phyloP scores from a whole-genome alignment of 2,329 filamentous ascomycete species.

The Helminthosporium solani region DNA sequence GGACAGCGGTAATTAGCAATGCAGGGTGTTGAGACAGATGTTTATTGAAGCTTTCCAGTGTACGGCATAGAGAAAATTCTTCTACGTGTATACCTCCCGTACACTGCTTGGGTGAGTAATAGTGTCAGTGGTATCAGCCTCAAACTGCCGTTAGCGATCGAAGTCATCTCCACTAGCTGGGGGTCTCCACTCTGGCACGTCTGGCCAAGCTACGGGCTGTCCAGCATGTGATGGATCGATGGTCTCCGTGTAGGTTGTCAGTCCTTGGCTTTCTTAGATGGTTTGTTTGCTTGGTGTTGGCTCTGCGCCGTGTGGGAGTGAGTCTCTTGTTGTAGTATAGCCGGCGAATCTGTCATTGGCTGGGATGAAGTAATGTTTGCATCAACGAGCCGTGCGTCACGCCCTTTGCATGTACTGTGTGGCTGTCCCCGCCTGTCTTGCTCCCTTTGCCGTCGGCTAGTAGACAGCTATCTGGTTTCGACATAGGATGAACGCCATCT shows the following conservation, averaged over 20 bases:
- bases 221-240: neutral
- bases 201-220: neutral
- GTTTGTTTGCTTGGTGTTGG: neutral
- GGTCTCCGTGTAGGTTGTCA: neutral
- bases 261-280: neutral
- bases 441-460: neutral
- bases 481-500: neutral
- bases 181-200: no score
- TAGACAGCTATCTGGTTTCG: neutral
- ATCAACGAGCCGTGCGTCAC: neutral
- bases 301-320: neutral
- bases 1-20: neutral
- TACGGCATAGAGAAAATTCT: neutral
- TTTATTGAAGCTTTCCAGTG: neutral
- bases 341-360: neutral
- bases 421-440: neutral
- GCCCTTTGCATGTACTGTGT: neutral
- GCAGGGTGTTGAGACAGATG: neutral
- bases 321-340: neutral
- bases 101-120: slow-evolving; percentile 12
- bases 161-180: slow-evolving; percentile 1
- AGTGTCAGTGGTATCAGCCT: slow-evolving; percentile 5
- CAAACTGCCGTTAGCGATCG: slow-evolving; percentile 8
- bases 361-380: neutral
- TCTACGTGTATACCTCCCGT: slow-evolving; percentile 15